Evolutionary conservation across 345 rosid genomes (phyloP).

Genomic region (Streptanthus diversifolius): DNA sequence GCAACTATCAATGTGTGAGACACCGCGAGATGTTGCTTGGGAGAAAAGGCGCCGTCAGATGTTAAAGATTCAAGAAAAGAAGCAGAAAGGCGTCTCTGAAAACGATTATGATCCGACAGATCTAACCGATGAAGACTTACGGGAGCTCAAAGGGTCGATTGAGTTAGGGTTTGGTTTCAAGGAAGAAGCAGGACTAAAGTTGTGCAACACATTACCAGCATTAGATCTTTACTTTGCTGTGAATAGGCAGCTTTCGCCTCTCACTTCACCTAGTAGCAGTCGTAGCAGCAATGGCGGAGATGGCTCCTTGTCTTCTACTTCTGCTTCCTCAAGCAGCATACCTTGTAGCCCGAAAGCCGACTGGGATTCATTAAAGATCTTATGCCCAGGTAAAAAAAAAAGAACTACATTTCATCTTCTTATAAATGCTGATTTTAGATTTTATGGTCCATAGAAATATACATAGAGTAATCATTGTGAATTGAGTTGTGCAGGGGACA

Average conservation of each 20-base stretch:
- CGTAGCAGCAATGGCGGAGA: constrained; percentile 36
- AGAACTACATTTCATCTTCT: background rate
- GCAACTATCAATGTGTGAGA: constrained; percentile 87
- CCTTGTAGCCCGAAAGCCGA: constrained; percentile 66
- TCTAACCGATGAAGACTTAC: constrained; percentile 82
- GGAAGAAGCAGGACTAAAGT: constrained; percentile 69
- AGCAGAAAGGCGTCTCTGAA: constrained; percentile 28
- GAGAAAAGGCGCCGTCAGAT: constrained; percentile 77
- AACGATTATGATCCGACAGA: constrained; percentile 51
- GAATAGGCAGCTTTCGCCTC: constrained; percentile 75
- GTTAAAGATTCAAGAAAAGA: constrained; percentile 47
- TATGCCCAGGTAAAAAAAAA: constrained; percentile 57
- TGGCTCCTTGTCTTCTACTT: constrained; percentile 29
- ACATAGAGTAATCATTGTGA: background rate
- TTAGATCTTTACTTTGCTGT: constrained; percentile 90
- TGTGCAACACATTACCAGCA: constrained; percentile 81
- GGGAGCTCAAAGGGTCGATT: constrained; percentile 86
- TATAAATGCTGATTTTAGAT: background rate
- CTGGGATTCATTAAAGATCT: constrained; percentile 67
- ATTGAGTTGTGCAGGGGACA: constrained; percentile 51
- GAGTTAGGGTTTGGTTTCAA: constrained; percentile 95
- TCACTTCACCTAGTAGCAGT: constrained; percentile 60
- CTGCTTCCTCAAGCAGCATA: constrained; percentile 40
- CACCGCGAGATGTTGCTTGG: constrained; percentile 77
- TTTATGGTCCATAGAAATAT: background rate